These are phyloP conservation scores for Blastobotrys malaysiensis DNA, from an alignment of 1,139 yeast species.

Conservation along the genomic window DNA sequence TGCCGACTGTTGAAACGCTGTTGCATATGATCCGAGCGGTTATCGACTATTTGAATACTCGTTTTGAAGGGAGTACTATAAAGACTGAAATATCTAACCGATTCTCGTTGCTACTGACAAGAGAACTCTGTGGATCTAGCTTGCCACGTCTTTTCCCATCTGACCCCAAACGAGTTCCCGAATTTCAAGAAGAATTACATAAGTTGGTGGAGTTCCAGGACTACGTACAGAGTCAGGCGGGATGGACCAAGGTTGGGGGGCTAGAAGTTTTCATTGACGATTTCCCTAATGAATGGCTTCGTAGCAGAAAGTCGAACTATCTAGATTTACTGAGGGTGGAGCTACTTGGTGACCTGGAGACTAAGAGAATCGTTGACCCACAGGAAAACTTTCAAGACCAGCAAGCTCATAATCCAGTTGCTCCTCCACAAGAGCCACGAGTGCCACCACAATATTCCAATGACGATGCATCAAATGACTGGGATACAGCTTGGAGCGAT, in stretches of 20 bases:
- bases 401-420: neutral
- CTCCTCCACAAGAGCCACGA: neutral
- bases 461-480: conserved; percentile 16
- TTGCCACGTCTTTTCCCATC: conserved; percentile 25
- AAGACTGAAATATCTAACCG: conserved; percentile 20
- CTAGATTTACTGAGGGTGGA: conserved; percentile 20
- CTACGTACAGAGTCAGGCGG: conserved; percentile 13
- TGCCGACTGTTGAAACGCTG: conserved; percentile 6
- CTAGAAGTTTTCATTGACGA: conserved; percentile 22
- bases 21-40: conserved; percentile 12
- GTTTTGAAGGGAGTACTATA: conserved; percentile 17
- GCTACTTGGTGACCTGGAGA: conserved; percentile 5
- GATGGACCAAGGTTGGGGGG: conserved; percentile 24
- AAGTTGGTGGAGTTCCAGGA: conserved; percentile 23
- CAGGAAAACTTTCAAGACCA: neutral
- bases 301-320: conserved; percentile 18
- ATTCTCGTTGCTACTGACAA: conserved; percentile 21
- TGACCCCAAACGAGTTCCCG: conserved; percentile 14
- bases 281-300: conserved; percentile 24
- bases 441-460: neutral
- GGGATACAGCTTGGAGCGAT: conserved; percentile 22
- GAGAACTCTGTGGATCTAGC: conserved; percentile 17
- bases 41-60: conserved; percentile 20
- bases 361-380: neutral
- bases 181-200: conserved; percentile 18